These are phyloP conservation scores for Collybia sordida DNA, from an alignment of 768 basidiomycete species.

Conservation along the genomic window DNA sequence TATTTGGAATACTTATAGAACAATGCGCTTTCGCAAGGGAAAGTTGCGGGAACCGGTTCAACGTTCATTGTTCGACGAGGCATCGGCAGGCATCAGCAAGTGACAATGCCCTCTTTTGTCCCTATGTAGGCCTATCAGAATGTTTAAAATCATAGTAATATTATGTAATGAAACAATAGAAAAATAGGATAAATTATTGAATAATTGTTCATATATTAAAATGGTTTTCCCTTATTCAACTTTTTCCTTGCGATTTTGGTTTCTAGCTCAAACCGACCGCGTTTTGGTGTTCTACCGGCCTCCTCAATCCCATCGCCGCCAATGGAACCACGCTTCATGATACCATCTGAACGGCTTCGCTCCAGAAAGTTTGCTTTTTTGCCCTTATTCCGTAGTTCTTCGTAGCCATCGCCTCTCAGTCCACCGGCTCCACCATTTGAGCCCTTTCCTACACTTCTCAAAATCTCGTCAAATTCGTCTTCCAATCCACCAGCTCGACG, in stretches of 20 bases:
- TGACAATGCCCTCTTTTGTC: no score
- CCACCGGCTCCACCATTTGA: constrained; percentile 34
- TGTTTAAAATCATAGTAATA: no score
- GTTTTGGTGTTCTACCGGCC: neutral
- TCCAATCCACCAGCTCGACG: constrained; percentile 69
- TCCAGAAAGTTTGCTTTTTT: constrained; percentile 9
- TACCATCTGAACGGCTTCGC: constrained; percentile 8
- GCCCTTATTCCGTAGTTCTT: constrained; percentile 5
- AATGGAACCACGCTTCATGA: constrained; percentile 16
- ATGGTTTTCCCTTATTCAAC: neutral
- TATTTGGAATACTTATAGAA: no score
- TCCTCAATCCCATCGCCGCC: constrained; percentile 1
- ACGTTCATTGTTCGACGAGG: no score
- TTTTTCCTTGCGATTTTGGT: neutral
- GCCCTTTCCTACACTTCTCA: constrained; percentile 57
- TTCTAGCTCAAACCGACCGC: neutral
- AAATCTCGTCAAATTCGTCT: constrained; percentile 82
- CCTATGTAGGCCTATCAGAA: no score
- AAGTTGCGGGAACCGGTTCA: no score
- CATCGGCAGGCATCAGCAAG: no score
- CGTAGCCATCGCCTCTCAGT: constrained; percentile 49
- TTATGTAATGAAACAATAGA: no score
- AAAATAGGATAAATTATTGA: no score
- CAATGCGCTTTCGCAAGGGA: no score
- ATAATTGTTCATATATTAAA: no score